These are phyloP conservation scores for Gentiana dahurica DNA, from an alignment of 257 asterid genomes.

Conservation along the genomic window DNA sequence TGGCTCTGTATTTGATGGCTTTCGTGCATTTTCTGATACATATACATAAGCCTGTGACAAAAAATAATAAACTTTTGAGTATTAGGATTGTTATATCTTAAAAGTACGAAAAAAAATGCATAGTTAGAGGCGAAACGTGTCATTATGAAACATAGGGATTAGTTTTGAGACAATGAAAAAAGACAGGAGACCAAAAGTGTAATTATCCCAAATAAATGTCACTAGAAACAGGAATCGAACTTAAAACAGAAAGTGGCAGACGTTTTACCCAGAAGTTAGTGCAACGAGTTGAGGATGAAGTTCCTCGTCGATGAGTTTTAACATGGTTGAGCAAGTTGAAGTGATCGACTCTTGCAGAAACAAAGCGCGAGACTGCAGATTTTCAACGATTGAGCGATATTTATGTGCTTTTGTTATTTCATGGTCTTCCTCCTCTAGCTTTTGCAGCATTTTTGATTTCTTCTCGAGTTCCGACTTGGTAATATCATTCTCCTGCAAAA, in stretches of 20 bases:
- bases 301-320: conserved; percentile 51
- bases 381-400: conserved; percentile 45
- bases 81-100: too few species aligned
- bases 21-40: conserved; percentile 65
- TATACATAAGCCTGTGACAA: conserved; percentile 42
- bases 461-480: conserved; percentile 56
- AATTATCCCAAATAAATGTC: not conserved
- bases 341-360: conserved; percentile 55
- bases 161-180: too few species aligned
- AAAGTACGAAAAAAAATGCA: not conserved
- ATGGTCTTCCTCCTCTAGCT: conserved; percentile 51
- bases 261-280: conserved; percentile 60
- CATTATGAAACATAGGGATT: too few species aligned
- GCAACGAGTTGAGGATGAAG: conserved; percentile 66
- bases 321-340: conserved; percentile 36
- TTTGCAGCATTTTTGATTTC: conserved; percentile 42
- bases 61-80: not conserved
- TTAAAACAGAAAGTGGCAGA: not conserved
- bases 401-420: conserved; percentile 53
- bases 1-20: conserved; percentile 65
- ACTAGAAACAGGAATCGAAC: not conserved
- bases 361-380: conserved; percentile 40
- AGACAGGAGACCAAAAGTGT: too few species aligned
- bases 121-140: too few species aligned
- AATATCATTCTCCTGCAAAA: conserved; percentile 48